A percentile compares a stretch with the other conserved stretches of the same genome.
Evolutionary conservation across 805 yeast genomes (phyloP).

Genomic region (Schizosaccharomyces japonicus): DNA sequence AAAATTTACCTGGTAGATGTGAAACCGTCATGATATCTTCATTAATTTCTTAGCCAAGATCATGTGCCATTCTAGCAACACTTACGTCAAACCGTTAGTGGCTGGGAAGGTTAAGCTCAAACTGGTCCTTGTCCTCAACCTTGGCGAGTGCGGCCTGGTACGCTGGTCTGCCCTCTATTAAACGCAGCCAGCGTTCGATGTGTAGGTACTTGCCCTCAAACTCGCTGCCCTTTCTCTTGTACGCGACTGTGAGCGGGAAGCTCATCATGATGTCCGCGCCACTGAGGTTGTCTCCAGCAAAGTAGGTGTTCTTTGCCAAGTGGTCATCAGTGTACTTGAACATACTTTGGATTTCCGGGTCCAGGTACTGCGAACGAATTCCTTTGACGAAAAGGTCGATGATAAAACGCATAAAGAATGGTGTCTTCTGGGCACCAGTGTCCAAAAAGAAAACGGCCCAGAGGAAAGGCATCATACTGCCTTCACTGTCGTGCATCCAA

Average conservation of each 20-base stretch:
- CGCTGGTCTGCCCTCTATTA: slow-evolving; percentile 14
- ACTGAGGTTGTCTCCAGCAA: slow-evolving; percentile 35
- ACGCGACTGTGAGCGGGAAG: slow-evolving; percentile 36
- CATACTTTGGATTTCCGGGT: slow-evolving; percentile 22
- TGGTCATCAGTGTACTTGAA: slow-evolving; percentile 22
- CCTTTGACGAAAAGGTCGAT: slow-evolving; percentile 23
- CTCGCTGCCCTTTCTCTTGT: slow-evolving; percentile 6
- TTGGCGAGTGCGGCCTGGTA: slow-evolving; percentile 9
- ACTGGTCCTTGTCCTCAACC: slow-evolving; percentile 4
- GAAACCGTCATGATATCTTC: too few species aligned
- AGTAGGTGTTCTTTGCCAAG: slow-evolving; percentile 24
- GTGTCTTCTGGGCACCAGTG: slow-evolving; percentile 11
- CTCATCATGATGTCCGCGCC: slow-evolving; percentile 41
- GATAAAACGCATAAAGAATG: slow-evolving; percentile 25
- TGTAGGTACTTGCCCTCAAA: slow-evolving; percentile 12
- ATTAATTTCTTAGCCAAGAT: too few species aligned
- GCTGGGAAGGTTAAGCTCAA: too few species aligned
- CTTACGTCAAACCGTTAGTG: too few species aligned
- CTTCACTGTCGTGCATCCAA: slow-evolving; percentile 36
- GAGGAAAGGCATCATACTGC: slow-evolving; percentile 30
- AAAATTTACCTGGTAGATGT: too few species aligned
- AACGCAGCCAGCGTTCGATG: slow-evolving; percentile 12
- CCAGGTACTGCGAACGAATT: slow-evolving; percentile 26
- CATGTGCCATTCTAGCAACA: too few species aligned
- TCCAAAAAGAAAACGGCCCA: slow-evolving; percentile 15